Evolutionary conservation across 768 basidiomycete species (phyloP).

Genomic region (Rhodocollybia butyracea): DNA sequence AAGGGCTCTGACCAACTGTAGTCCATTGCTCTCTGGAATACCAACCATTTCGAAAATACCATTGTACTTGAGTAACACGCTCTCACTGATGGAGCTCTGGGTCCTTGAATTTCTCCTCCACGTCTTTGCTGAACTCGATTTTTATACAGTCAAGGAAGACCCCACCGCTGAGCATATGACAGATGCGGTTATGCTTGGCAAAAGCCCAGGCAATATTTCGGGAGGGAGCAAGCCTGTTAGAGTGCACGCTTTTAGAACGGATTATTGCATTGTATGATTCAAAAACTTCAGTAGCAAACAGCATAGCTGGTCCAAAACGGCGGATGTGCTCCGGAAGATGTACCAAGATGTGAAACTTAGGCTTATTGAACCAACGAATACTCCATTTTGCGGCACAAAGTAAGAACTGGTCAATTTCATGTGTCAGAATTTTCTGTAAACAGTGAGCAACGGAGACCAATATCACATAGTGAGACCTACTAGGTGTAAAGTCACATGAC

Average conservation of each 20-base stretch:
- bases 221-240: conserved; percentile 21
- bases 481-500: neutral
- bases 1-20: too few species aligned
- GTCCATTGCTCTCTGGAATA: too few species aligned
- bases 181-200: neutral
- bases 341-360: conserved; percentile 22
- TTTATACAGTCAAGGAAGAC: neutral
- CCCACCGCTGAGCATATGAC: neutral
- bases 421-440: conserved; percentile 9
- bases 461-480: neutral
- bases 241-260: conserved; percentile 15
- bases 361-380: conserved; percentile 8
- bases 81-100: neutral
- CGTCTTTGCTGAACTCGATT: neutral
- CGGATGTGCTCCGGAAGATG: conserved; percentile 22
- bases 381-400: conserved; percentile 17
- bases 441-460: neutral
- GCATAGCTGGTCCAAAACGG: neutral
- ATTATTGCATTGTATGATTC: conserved; percentile 24
- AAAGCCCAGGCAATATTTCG: conserved; percentile 19
- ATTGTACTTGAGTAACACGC: too few species aligned
- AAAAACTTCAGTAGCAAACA: conserved; percentile 15
- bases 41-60: too few species aligned
- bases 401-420: conserved; percentile 17
- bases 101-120: neutral